Base-by-base conservation (phyloP, 2,329 filamentous ascomycete genomes). In the Penicillium janthinellum region DNA sequence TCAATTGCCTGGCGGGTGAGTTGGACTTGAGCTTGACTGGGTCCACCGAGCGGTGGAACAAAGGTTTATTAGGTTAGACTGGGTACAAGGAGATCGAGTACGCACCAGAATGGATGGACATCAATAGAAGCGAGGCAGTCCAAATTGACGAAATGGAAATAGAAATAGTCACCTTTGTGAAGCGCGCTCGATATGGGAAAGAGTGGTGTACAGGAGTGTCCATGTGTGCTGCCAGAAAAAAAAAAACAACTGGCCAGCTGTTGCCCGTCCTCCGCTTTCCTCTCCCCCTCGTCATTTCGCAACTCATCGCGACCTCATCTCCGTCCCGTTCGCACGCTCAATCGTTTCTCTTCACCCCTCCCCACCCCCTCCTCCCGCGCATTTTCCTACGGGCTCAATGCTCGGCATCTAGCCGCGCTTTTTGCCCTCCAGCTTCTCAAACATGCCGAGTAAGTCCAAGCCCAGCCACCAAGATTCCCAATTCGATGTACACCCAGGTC, bases 371-470 rank as follows among this genome's bases (percentile, higher is more conserved):
- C 47, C 53, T 44, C 2, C 45, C 37, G n/a, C 42, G 57, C 48
- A 6, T 58, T 56, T 56, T 52, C 52, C 51, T 55, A 56, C 65
- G 63, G 63, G 62, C 63, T 71, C 64, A 61, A 74, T 69, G 71
- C 67, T 67, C 67, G 67, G 64, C 66, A 64, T 61, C 37, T 65
- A 62, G 67, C 68, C 58, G 63, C 64, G 62, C 66, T 66, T 55
- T 60, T 58, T 58, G 57, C 61, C 61, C 62, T 60, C 67, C 56
- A 69, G 66, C 67, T 71, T 54, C 56, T 67, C 44, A 69, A 72
- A 53, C 64, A 76, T 76, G 76, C 73, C 76, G 59, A 75, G 76
- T 78, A 68, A 70, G 71, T 49, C 49, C 35, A 22, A 22, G 11
- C 49, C 22, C 22, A 28, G 48, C 17, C 4, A 8, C 34, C 20